phyloP scores from a whole-genome alignment of 2,329 filamentous ascomycete genomes.

The Xylaria sp. region DNA sequence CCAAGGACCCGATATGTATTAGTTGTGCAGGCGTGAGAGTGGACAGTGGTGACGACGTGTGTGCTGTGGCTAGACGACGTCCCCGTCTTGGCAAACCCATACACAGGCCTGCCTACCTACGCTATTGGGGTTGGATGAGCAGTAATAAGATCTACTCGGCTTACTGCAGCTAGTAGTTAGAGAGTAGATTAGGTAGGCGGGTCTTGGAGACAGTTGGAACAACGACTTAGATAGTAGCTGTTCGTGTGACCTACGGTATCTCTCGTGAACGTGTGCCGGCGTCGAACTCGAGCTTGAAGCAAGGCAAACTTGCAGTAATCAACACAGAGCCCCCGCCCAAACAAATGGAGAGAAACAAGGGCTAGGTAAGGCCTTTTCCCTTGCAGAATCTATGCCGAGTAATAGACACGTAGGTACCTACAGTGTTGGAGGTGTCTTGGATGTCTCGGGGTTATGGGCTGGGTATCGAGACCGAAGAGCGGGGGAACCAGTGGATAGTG shows the following conservation, averaged over 20 bases:
- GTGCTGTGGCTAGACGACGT: slow-evolving; percentile 12
- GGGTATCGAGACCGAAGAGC: not conserved
- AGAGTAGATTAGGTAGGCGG: not conserved
- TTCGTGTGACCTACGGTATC: not conserved
- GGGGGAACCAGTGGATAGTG: not conserved
- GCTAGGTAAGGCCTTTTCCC: not conserved
- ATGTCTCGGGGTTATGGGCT: not conserved
- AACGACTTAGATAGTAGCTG: slow-evolving; percentile 2
- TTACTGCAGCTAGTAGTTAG: slow-evolving; percentile 26
- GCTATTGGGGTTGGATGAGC: slow-evolving; percentile 9
- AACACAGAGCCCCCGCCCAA: not conserved
- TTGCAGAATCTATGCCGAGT: not conserved
- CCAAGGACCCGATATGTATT: slow-evolving; percentile 18
- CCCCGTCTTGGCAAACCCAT: slow-evolving; percentile 29
- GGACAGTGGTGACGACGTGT: slow-evolving; percentile 17
- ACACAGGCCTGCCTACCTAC: not conserved
- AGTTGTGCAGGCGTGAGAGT: not conserved
- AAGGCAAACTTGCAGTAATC: not conserved
- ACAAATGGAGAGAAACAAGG: not conserved
- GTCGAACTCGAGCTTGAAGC: not conserved
- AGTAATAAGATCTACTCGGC: slow-evolving; percentile 15
- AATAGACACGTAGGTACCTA: slow-evolving; percentile 2
- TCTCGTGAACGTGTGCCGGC: not conserved
- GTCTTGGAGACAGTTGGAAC: slow-evolving; percentile 13
- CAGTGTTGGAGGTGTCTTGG: not conserved